Evolutionary conservation across 1,139 yeast species (phyloP), one percentile per base, ranked within the genome.

Genomic region (Kodamaea ohmeri): DNA sequence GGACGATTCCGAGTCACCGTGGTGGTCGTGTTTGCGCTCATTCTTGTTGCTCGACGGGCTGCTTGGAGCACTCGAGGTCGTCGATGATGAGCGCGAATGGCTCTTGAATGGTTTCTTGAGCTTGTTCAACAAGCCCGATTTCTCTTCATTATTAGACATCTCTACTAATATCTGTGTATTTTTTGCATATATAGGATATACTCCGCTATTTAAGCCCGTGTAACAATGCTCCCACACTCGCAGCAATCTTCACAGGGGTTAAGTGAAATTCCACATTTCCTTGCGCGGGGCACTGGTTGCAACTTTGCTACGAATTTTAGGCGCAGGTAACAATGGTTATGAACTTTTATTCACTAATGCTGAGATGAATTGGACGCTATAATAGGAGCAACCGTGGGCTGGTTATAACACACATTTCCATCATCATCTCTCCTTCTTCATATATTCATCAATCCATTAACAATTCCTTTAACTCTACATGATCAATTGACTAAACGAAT

Each of bases 41-140:
- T 8, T 21, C 17, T 19, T 29, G 20, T 34, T 36, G 16, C 35
- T 42, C 20, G 38, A 47, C 27, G 30, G 29, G 11, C 31, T 34
- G 25, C 36, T 34, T 13, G 44, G 36, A 34, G 35, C 40, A 16
- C 42, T 24, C 9, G 32, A 19, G 11, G 32, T 17, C 15, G 41
- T 36, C 20, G 57, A 51, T 17, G 53, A 41, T 9, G 51, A 38
- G 26, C 58, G 42, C 18, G 59, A 54, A 31, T 54, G 57, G 17
- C 59, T 51, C 34, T 44, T 51, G 51, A 63, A 57, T 15, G 65
- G 58, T 36, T 64, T 53, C 48, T 56, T 54, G 41, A 65, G 43
- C 44, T 65, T 56, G 58, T 42, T 50, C 54, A 38, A 37, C 36
- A 28, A 47, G 40, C 49, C 44, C 40, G 32, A 18, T 22, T 27